A percentile compares a stretch with the other conserved stretches of the same genome.
Evolutionary conservation across 306 rosid species (phyloP).

Genomic region (Vicia villosa): DNA sequence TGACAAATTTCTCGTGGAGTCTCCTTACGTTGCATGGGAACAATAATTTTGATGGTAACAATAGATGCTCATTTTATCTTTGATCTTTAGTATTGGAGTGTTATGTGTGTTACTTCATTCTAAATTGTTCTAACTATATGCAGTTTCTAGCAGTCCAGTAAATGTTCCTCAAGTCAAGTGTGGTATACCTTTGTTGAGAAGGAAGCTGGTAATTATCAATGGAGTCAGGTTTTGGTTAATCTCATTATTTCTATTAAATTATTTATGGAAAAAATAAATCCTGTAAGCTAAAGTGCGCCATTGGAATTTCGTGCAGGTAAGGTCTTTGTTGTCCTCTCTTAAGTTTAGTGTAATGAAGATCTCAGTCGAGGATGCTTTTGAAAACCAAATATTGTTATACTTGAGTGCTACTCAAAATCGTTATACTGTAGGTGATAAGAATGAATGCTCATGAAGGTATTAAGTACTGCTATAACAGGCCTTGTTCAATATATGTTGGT

Average conservation of each 20-base stretch:
- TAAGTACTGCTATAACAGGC: too few relatives aligned
- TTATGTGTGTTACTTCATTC: background rate
- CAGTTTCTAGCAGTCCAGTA: constrained; percentile 88
- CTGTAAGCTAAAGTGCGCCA: constrained; percentile 21
- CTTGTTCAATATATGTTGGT: too few relatives aligned
- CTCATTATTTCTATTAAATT: constrained; percentile 28
- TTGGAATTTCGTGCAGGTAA: constrained; percentile 58
- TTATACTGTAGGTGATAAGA: too few relatives aligned
- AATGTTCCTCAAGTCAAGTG: constrained; percentile 83
- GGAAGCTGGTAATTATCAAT: constrained; percentile 47
- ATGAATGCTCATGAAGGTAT: too few relatives aligned
- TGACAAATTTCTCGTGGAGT: constrained; percentile 80
- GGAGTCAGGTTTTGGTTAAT: constrained; percentile 75
- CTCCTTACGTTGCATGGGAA: constrained; percentile 76
- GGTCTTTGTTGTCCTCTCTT: constrained; percentile 67
- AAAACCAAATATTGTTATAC: too few relatives aligned
- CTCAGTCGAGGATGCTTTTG: constrained; percentile 72
- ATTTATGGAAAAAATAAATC: constrained; percentile 6
- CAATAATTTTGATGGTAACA: constrained; percentile 82
- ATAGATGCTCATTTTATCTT: constrained; percentile 35
- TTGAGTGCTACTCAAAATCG: too few relatives aligned
- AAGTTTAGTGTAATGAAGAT: constrained; percentile 68
- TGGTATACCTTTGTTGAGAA: constrained; percentile 61
- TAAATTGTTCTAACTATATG: constrained; percentile 35
- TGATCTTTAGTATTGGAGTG: constrained; percentile 13